Evolutionary conservation across 2,329 filamentous ascomycete genomes (phyloP).

Genomic region (Cordyceps cicadae): DNA sequence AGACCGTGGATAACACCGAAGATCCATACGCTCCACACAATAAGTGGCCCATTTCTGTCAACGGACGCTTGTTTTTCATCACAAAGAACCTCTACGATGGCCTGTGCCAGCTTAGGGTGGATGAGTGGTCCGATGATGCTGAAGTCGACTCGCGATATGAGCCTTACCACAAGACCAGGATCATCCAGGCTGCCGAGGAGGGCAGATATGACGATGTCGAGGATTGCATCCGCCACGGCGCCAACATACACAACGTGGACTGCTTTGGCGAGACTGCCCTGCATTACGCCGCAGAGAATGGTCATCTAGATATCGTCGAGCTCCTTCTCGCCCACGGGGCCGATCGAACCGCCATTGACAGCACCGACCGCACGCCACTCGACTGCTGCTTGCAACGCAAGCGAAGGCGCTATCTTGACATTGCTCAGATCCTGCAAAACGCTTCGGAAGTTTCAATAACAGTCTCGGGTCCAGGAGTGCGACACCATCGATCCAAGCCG

Average conservation of each 20-base stretch:
- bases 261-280: constrained; percentile 12
- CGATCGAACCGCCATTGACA: neutral
- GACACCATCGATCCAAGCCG: neutral
- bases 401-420: constrained; percentile 2
- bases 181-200: constrained; percentile 11
- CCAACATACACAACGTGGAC: constrained; percentile 8
- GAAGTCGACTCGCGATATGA: constrained; percentile 6
- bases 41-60: constrained; percentile 10
- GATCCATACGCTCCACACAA: constrained; percentile 9
- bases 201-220: constrained; percentile 6
- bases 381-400: constrained; percentile 11
- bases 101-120: constrained; percentile 2
- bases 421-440: neutral
- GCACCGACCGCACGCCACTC: constrained; percentile 7
- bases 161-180: constrained; percentile 10
- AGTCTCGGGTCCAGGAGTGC: constrained; percentile 2
- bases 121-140: neutral
- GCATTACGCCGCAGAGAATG: constrained; percentile 9
- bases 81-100: constrained; percentile 10
- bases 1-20: neutral
- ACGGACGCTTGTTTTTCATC: constrained; percentile 18
- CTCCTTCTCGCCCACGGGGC: constrained; percentile 2
- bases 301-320: constrained; percentile 5
- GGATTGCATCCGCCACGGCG: constrained; percentile 10
- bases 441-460: neutral